A percentile compares a stretch with the other conserved stretches of the same genome.
Evolutionary conservation across 306 rosid species (phyloP).

Genomic region (Trifolium subterraneum): DNA sequence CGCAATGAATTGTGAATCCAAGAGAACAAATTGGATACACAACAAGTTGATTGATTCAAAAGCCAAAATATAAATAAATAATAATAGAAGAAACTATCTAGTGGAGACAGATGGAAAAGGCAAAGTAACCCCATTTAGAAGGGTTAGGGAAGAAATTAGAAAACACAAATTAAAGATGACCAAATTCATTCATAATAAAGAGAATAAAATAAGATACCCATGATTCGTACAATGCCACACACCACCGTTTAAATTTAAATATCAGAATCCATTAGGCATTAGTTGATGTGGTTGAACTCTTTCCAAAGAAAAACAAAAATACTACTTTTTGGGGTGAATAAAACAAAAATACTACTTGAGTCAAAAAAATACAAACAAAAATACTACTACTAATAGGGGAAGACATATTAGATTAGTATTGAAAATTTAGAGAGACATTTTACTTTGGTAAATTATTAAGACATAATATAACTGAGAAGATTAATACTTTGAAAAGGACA

Average conservation of each 20-base stretch:
- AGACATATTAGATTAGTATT: too few species aligned
- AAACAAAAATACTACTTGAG: too few species aligned
- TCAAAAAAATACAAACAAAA: too few species aligned
- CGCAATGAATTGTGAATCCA: conserved; percentile 38
- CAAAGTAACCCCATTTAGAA: conserved; percentile 38
- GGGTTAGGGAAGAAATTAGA: conserved; percentile 25
- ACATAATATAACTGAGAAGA: too few species aligned
- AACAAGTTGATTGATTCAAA: conserved; percentile 51
- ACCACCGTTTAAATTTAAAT: conserved; percentile 31
- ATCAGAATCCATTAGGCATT: background rate
- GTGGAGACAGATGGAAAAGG: conserved; percentile 39
- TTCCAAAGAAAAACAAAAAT: background rate
- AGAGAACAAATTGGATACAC: conserved; percentile 42
- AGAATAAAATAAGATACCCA: conserved; percentile 37
- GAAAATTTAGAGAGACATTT: too few species aligned
- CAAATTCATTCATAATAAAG: conserved; percentile 28
- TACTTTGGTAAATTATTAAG: too few species aligned
- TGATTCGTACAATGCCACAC: conserved; percentile 34
- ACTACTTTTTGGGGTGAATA: too few species aligned
- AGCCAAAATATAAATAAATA: conserved; percentile 41
- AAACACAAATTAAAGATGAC: conserved; percentile 50
- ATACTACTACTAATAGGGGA: too few species aligned
- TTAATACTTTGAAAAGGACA: too few species aligned
- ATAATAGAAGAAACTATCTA: background rate
- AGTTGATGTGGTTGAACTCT: conserved; percentile 21